Conservation (phyloP, 495 filamentous ascomycete genomes). For the Letharia lupina region DNA sequence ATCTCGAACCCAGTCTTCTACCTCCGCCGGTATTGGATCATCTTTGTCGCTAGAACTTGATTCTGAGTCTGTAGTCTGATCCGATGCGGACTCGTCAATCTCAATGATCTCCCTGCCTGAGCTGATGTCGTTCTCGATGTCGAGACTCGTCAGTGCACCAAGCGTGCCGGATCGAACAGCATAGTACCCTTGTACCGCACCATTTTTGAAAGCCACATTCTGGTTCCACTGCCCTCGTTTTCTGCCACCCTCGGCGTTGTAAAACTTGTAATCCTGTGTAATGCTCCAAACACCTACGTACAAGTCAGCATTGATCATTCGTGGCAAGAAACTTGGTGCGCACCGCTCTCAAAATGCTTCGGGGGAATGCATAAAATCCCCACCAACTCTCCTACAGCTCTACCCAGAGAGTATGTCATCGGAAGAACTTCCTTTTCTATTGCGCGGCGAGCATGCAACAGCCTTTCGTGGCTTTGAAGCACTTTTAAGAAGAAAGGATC, state of each 20-base stretch:
- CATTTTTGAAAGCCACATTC: not conserved
- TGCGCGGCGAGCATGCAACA: not conserved
- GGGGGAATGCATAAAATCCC: not conserved
- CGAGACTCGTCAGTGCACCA: not conserved
- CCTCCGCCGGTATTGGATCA: not conserved
- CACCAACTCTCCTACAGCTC: not conserved
- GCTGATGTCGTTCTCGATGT: not conserved
- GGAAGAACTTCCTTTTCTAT: not conserved
- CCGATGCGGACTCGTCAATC: not conserved
- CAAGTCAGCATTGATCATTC: not conserved
- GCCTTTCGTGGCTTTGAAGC: not conserved
- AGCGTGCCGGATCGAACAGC: not conserved
- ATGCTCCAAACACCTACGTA: not conserved
- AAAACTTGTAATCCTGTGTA: not conserved
- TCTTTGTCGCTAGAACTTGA: not conserved
- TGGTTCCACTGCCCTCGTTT: not conserved
- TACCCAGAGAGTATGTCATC: not conserved
- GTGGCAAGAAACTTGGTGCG: not conserved
- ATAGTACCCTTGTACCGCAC: not conserved
- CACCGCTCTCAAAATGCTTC: not conserved
- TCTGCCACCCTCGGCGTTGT: not conserved
- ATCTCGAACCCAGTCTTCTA: not conserved
- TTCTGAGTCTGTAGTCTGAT: not conserved
- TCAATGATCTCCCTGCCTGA: not conserved
- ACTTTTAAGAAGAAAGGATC: not conserved